A percentile compares a stretch with the other conserved stretches of the same genome.
These are phyloP conservation scores for Phaffia tasmanica DNA, from an alignment of 768 basidiomycete species.

Conservation along the genomic window DNA sequence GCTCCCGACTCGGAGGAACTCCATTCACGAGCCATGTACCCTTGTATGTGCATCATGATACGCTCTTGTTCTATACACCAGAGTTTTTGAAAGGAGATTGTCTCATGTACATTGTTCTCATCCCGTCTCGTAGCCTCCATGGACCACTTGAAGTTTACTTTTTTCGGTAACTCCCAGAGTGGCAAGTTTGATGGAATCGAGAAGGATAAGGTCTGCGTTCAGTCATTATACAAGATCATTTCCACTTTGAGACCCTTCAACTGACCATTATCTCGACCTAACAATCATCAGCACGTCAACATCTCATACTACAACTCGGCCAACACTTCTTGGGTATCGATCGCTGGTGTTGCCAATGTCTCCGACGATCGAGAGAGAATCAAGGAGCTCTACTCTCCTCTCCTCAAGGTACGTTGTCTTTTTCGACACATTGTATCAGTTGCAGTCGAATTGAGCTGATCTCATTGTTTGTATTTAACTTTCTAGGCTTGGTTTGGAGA, in stretches of 20 bases:
- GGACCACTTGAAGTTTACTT: slow-evolving; percentile 12
- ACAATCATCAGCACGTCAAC: slow-evolving; percentile 20
- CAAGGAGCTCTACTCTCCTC: neutral
- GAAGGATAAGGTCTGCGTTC: slow-evolving; percentile 10
- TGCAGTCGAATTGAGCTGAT: no score
- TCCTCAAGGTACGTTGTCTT: neutral
- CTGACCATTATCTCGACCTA: neutral
- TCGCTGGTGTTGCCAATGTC: slow-evolving; percentile 19
- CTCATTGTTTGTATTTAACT: no score
- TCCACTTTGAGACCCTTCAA: neutral
- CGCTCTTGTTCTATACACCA: no score
- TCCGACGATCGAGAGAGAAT: slow-evolving; percentile 18
- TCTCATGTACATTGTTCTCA: neutral
- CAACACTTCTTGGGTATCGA: slow-evolving; percentile 21
- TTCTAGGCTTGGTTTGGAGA: slow-evolving; percentile 67
- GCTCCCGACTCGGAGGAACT: slow-evolving; percentile 23
- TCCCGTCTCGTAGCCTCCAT: neutral
- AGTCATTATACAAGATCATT: neutral
- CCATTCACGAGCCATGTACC: slow-evolving; percentile 19
- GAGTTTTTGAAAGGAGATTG: neutral
- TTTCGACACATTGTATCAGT: neutral
- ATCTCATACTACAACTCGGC: slow-evolving; percentile 18
- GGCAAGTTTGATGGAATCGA: slow-evolving; percentile 26
- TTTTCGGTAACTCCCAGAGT: slow-evolving; percentile 16
- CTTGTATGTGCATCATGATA: neutral